Conservation (phyloP, 2,329 filamentous ascomycete genomes). For the Epichloe scottii region DNA sequence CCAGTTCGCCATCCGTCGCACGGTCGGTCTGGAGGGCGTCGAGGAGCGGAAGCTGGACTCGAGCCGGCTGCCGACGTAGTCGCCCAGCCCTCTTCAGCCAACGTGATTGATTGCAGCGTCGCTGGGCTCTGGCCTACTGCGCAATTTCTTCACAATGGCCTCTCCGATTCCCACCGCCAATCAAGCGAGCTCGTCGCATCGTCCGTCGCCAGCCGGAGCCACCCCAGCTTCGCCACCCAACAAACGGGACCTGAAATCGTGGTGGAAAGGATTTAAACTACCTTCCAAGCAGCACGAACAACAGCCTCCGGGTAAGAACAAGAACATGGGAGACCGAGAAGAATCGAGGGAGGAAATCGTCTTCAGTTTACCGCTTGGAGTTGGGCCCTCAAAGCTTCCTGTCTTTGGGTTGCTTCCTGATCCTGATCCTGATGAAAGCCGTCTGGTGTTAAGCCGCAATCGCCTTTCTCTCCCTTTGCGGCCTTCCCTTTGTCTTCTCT, state of each 20-base stretch:
- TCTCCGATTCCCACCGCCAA: constrained; percentile 22
- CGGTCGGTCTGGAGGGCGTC: background rate
- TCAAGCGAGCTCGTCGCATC: constrained; percentile 19
- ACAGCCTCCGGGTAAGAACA: constrained; percentile 33
- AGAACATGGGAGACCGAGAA: background rate
- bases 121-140: background rate
- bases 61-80: constrained; percentile 1
- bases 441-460: too few relatives aligned
- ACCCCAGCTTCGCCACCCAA: constrained; percentile 58
- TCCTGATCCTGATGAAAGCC: too few relatives aligned
- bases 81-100: background rate
- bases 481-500: background rate
- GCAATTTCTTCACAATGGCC: constrained; percentile 18
- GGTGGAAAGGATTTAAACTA: constrained; percentile 94
- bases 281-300: constrained; percentile 44
- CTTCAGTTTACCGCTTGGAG: too few relatives aligned
- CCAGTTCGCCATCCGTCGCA: background rate
- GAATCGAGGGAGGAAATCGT: background rate
- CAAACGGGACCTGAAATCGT: constrained; percentile 80
- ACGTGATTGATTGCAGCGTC: background rate
- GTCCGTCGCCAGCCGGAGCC: constrained; percentile 16
- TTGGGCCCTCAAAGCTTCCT: background rate
- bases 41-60: constrained; percentile 2
- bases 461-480: too few relatives aligned
- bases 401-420: too few relatives aligned